Base-by-base conservation (phyloP, 805 yeast species). In the Dipodascopsis uninucleata region DNA sequence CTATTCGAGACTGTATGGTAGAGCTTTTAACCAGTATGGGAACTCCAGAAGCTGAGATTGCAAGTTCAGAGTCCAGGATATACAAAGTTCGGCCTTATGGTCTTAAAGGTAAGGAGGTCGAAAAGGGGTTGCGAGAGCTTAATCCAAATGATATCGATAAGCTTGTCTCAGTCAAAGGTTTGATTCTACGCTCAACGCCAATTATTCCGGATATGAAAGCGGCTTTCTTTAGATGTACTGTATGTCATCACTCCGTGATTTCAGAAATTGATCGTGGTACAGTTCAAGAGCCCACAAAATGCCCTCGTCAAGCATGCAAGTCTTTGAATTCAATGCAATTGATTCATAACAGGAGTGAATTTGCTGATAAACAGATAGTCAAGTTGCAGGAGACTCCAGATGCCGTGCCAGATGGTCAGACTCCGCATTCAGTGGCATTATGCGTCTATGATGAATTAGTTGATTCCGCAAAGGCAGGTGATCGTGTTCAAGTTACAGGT, bases 191-290 rank as follows among this genome's bases (percentile, higher is more conserved):
- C 58, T 74, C 95, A 5, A 86, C 96, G 5, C 79, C 97, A 9
- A 79, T 93, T 28, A 86, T 93, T 39, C 98, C 98, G 9, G 98
- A 93, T 64, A 93, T 93, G 98, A 89, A 88, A 62, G 87, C 84
- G 37, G 97, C 97, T 0, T 90, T 90, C 60, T 93, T 93, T 77
- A 85, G 81, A 67, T 93, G 98, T 69, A 83, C 79, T 49, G 95
- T 93, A 17, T 93, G 98, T 69, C 90, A 85, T 55, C 97, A 93
- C 66, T 85, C 96, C 0, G 77, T 82, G 35, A 85, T 84, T 0
- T 95, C 89, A 14, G 96, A 87, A 61, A 87, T 90, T 57, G 97
- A 90, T 65, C 74, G 97, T 54, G 98, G 98, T 37, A 80, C 85
- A 9, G 90, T 93, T 52, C 82, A 87, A 47, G 98, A 93, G 66